Base-by-base conservation (phyloP, 768 basidiomycete genomes). In the Chiua virens region DNA sequence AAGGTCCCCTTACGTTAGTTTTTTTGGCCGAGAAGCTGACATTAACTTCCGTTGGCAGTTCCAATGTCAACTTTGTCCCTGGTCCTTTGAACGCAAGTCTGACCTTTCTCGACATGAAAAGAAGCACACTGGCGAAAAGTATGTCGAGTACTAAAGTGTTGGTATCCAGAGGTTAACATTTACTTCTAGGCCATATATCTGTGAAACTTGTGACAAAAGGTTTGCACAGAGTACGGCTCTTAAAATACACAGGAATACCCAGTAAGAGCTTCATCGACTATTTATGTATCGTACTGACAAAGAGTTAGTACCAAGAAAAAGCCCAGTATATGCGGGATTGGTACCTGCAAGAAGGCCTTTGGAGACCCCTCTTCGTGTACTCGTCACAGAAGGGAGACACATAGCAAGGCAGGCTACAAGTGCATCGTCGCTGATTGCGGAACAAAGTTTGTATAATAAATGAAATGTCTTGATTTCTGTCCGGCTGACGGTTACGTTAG, bases 351-450 rank as follows among this genome's bases (percentile, higher is more conserved):
- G 10, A 71, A 77, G 27, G 65, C 71, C 14, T 89, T 89, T 56
- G 80, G 80, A 14, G 87, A 89, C 58, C 86, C 85, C 11, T 88
- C 87, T 0, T 87, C 87, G 40, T 72, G 82, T 55, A 71, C 79
- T 27, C 82, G 87, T 9, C 87, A 89, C 58, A 73, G 75, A 49
- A 80, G 77, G 60, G 85, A 87, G 65, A 78, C 72, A 3, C 86
- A 88, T 59, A 56, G 63, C 17, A 64, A 63, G 3, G 52, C 70
- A 22, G 73, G 73, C 23, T 81, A 77, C 55, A 61, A 59, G 38
- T 87, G 85, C 59, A 73, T 75, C 21, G 53, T 70, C 32, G 42
- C 52, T 21, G 63, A 64, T n/a, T 86, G 85, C 55, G 68, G 60
- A 39, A 79, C 79, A 44, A 75, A 66, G 82, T 82, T 55, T 45